Conservation (phyloP, 805 yeast genomes). For the Kazachstania africana region DNA sequence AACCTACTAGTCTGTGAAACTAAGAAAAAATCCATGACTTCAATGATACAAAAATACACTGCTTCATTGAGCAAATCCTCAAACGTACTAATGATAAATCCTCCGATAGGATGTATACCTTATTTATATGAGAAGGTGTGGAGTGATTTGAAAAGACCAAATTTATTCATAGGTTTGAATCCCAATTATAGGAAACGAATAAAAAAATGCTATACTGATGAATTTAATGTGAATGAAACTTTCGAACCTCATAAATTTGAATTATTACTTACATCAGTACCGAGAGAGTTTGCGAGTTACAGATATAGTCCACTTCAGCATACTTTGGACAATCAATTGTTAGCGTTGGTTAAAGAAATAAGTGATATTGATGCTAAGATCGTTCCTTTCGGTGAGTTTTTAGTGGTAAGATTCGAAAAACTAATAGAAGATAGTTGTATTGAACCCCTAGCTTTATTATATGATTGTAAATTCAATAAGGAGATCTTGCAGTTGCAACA, state of each 20-base stretch:
- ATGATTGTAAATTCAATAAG: slow-evolving; percentile 11
- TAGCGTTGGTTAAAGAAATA: slow-evolving; percentile 3
- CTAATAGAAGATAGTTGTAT: slow-evolving; percentile 17
- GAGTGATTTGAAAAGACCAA: slow-evolving; percentile 38
- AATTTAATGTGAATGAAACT: background rate
- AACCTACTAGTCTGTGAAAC: slow-evolving; percentile 50
- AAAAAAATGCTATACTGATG: too few relatives aligned
- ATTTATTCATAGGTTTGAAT: slow-evolving; percentile 43
- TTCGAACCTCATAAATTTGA: background rate
- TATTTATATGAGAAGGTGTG: slow-evolving; percentile 39
- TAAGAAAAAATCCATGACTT: slow-evolving; percentile 42
- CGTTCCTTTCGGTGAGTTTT: slow-evolving; percentile 14
- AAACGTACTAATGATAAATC: slow-evolving; percentile 51
- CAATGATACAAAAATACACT: slow-evolving; percentile 38
- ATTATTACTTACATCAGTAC: slow-evolving; percentile 1
- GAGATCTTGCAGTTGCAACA: slow-evolving; percentile 11
- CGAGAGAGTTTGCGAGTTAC: slow-evolving; percentile 5
- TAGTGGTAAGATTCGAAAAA: slow-evolving; percentile 13
- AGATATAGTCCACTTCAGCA: slow-evolving; percentile 1
- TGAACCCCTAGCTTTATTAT: slow-evolving; percentile 16
- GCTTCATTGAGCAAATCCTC: slow-evolving; percentile 33
- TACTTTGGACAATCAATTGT: slow-evolving; percentile 1
- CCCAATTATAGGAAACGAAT: too few relatives aligned
- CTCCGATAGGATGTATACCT: slow-evolving; percentile 59
- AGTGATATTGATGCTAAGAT: slow-evolving; percentile 1